phyloP scores from a whole-genome alignment of 306 rosid species.

The Abrus precatorius region DNA sequence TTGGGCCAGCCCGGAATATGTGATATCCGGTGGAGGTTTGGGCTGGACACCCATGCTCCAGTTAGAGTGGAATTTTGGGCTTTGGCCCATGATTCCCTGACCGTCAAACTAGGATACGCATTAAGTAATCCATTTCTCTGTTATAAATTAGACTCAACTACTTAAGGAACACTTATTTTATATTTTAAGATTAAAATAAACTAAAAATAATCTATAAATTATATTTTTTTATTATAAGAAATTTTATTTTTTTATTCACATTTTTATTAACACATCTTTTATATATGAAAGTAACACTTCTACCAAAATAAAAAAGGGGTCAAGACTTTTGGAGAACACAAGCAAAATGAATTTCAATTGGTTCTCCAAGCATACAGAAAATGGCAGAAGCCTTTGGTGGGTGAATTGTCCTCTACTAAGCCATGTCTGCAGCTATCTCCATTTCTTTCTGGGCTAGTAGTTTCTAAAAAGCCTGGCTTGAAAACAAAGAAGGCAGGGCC shows the following conservation, averaged over 20 bases:
- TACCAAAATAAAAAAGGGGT: not conserved
- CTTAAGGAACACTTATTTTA: too few species aligned
- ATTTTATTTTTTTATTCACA: too few species aligned
- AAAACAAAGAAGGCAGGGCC: conserved; percentile 71
- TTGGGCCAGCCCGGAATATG: not conserved
- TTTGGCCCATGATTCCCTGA: too few species aligned
- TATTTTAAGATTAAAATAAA: too few species aligned
- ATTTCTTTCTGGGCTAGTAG: not conserved
- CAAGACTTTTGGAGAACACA: not conserved
- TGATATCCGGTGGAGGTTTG: too few species aligned
- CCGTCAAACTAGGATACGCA: too few species aligned
- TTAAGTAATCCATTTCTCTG: too few species aligned
- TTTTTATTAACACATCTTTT: too few species aligned
- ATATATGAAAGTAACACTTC: not conserved
- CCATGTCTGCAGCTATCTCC: conserved; percentile 2
- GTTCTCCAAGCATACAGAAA: conserved; percentile 72
- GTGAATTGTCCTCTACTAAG: conserved; percentile 33
- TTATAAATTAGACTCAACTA: too few species aligned
- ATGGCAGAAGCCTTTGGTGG: conserved; percentile 54
- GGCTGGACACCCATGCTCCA: not conserved
- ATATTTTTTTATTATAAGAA: too few species aligned
- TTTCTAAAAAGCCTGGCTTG: conserved; percentile 56
- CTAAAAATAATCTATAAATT: too few species aligned
- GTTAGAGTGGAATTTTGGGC: too few species aligned
- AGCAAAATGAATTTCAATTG: conserved; percentile 27